Conservation (phyloP, 106 monocot species). For the Apostasia ramifera region DNA sequence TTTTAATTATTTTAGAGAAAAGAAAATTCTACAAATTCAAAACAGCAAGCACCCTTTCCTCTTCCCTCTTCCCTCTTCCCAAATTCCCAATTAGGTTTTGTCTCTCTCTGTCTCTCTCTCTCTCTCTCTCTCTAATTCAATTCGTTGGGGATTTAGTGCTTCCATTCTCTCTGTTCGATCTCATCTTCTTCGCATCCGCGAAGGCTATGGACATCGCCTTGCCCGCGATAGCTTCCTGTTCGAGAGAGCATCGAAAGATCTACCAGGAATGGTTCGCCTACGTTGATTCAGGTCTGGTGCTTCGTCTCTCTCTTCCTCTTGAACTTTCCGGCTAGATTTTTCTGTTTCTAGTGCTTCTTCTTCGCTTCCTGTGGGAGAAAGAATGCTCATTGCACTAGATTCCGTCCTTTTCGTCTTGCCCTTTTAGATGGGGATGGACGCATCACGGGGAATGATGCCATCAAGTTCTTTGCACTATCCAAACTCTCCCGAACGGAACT, state of each 20-base stretch:
- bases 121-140: not conserved
- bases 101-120: not conserved
- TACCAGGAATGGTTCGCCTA: slow-evolving; percentile 63
- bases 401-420: not conserved
- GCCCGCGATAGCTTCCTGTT: slow-evolving; percentile 20
- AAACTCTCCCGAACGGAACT: slow-evolving; percentile 62
- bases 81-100: slow-evolving; percentile 4
- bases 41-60: not conserved
- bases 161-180: not conserved
- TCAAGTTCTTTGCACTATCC: slow-evolving; percentile 69
- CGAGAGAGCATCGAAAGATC: slow-evolving; percentile 49
- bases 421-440: slow-evolving; percentile 67
- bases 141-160: not conserved
- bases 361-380: not conserved
- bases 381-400: not conserved
- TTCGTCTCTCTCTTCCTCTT: not conserved
- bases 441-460: slow-evolving; percentile 69
- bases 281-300: slow-evolving; percentile 56
- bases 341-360: not conserved
- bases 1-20: too few species aligned
- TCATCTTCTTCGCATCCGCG: not conserved
- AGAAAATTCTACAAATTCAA: not conserved
- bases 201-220: slow-evolving; percentile 27
- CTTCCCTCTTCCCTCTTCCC: slow-evolving; percentile 1
- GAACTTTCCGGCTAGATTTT: not conserved